Conservation (phyloP, 768 basidiomycete species). For the Lactifluus volemus region DNA sequence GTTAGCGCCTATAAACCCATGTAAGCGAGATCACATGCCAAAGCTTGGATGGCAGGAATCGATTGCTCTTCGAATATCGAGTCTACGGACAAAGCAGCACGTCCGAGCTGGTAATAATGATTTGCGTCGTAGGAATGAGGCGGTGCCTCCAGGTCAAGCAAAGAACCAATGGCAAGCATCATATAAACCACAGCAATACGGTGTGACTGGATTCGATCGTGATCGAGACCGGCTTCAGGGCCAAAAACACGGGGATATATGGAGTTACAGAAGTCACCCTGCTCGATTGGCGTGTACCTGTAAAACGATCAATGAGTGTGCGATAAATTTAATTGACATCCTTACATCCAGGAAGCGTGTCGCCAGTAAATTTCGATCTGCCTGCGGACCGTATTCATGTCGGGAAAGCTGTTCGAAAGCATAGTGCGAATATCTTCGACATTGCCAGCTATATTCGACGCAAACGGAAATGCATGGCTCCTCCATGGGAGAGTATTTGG, state of each 20-base stretch:
- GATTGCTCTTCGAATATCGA: constrained; percentile 58
- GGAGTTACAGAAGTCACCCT: constrained; percentile 44
- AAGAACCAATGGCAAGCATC: constrained; percentile 54
- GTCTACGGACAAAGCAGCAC: constrained; percentile 52
- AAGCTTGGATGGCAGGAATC: constrained; percentile 53
- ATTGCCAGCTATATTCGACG: constrained; percentile 32
- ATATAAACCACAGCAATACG: constrained; percentile 51
- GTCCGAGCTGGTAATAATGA: constrained; percentile 51
- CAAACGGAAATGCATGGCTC: constrained; percentile 51
- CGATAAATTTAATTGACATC: constrained; percentile 13
- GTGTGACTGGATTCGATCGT: constrained; percentile 40
- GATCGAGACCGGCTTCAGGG: constrained; percentile 30
- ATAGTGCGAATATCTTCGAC: constrained; percentile 36
- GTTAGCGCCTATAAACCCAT: constrained; percentile 18
- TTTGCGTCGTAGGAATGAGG: constrained; percentile 46
- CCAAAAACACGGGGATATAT: constrained; percentile 49
- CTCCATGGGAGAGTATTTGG: constrained; percentile 53
- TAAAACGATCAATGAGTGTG: neutral
- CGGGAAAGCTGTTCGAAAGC: constrained; percentile 42
- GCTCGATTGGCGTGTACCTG: constrained; percentile 62
- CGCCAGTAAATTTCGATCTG: constrained; percentile 50
- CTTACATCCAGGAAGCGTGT: constrained; percentile 67
- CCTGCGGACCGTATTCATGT: constrained; percentile 24
- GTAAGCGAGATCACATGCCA: constrained; percentile 35
- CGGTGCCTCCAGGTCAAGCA: constrained; percentile 50